phyloP scores from a whole-genome alignment of 805 yeast species.

The Saccharomyces jurei region DNA sequence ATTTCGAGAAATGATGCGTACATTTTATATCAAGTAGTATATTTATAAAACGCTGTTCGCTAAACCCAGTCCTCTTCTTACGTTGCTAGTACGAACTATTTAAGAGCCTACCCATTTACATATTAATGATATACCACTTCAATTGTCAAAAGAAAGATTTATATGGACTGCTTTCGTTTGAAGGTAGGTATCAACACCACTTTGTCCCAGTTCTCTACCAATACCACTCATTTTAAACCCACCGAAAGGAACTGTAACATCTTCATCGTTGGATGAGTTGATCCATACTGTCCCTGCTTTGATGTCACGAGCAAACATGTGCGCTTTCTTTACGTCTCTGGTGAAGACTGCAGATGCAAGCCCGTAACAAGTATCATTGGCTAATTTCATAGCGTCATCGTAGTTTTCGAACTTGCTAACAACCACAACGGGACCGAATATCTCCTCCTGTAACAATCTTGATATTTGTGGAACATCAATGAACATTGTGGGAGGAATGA shows the following conservation, averaged over 20 bases:
- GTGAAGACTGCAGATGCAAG: constrained; percentile 54
- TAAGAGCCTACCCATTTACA: background rate
- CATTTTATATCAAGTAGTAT: background rate
- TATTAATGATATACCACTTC: background rate
- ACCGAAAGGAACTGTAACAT: constrained; percentile 65
- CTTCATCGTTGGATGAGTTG: constrained; percentile 60
- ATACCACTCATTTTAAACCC: constrained; percentile 75
- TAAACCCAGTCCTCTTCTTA: background rate
- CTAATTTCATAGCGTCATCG: constrained; percentile 34
- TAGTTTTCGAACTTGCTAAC: constrained; percentile 32
- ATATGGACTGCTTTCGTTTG: constrained; percentile 71
- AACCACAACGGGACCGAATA: constrained; percentile 39
- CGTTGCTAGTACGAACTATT: background rate
- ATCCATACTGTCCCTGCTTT: constrained; percentile 66
- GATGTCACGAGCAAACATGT: constrained; percentile 50
- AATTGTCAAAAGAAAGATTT: constrained; percentile 5
- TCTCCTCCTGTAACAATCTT: constrained; percentile 35
- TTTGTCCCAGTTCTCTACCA: constrained; percentile 75
- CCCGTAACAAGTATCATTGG: constrained; percentile 36
- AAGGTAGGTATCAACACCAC: constrained; percentile 61
- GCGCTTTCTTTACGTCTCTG: constrained; percentile 54
- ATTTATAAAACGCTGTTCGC: background rate
- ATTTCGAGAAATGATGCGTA: background rate
- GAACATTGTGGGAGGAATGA: constrained; percentile 37
- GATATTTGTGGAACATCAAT: constrained; percentile 33